phyloP scores from a whole-genome alignment of 805 yeast genomes.

The Limtongozyma cylindracea region DNA sequence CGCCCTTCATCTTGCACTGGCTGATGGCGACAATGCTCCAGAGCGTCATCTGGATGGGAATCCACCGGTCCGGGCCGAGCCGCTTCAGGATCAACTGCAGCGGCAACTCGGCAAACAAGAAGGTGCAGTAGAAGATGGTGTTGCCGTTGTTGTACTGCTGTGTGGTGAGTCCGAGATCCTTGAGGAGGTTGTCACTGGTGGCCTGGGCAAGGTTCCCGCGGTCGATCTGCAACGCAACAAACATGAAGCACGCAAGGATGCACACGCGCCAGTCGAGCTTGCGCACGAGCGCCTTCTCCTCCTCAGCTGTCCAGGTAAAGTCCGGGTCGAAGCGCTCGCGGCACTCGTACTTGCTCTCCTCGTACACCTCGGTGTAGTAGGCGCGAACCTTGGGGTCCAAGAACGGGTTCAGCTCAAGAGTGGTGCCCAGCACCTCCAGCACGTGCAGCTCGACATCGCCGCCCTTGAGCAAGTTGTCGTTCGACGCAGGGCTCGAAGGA shows the following conservation, averaged over 20 bases:
- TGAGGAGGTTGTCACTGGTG: conserved; percentile 5
- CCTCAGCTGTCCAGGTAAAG: conserved; percentile 7
- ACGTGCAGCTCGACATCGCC: too few species aligned
- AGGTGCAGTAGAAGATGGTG: background rate
- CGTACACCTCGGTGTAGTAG: conserved; percentile 19
- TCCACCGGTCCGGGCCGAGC: background rate
- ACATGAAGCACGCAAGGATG: conserved; percentile 5
- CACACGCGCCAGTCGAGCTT: conserved; percentile 5
- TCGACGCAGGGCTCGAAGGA: too few species aligned
- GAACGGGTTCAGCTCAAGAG: too few species aligned
- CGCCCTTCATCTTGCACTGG: background rate
- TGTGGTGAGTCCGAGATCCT: conserved; percentile 1
- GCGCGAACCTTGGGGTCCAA: conserved; percentile 20
- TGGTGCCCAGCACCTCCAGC: too few species aligned
- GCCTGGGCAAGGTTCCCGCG: conserved; percentile 6
- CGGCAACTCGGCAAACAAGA: background rate
- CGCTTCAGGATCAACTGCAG: background rate
- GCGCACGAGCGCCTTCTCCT: conserved; percentile 3
- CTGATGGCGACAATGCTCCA: background rate
- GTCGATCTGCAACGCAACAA: conserved; percentile 5
- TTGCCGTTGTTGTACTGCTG: background rate
- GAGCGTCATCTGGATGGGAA: background rate
- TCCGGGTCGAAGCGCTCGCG: conserved; percentile 28
- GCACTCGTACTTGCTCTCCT: conserved; percentile 25
- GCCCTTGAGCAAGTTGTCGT: too few species aligned